Base-by-base conservation (phyloP, 805 yeast genomes). In the Pichia cabralensis region DNA sequence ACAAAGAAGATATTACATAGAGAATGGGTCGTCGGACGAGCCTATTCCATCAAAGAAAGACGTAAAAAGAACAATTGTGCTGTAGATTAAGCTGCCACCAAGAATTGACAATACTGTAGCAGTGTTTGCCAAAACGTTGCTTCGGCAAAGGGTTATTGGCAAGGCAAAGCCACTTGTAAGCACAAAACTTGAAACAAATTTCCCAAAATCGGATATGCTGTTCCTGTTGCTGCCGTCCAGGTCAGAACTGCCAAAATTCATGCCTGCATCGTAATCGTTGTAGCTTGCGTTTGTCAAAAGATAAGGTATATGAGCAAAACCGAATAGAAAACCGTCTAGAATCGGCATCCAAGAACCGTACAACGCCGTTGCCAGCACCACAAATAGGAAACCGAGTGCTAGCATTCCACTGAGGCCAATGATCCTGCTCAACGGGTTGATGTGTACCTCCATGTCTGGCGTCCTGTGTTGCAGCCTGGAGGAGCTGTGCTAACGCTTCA, bases 341-440 rank as follows among this genome's bases (percentile, higher is more conserved):
- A 89, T 67, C 24, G 98, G 97, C 49, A 80, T 75, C 94, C 96
- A 92, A 56, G 85, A 86, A 31, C 83, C 81, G 61, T 74, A 84
- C 10, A 92, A 65, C 3, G 92, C 89, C 34, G 95, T 86, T 30
- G 95, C 85, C 22, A 92, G 65, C 18, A 89, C 82, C 28, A 88
- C 85, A 43, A 92, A 64, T 23, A 92, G 71, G 49, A 89, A 89
- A 6, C 98, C 98, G 45, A 85, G 69, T 1, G 97, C 92, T 21
- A 89, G 67, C 30, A 88, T 76, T 26, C 77, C 67, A 12, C 92
- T 73, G 14, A 84, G 72, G 12, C 80, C 78, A 29, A 84, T 80
- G 48, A 85, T 80, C 50, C 76, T 79, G 37, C 83, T 80, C 42
- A 85, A 18, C 10, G 30, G 30, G 8, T 19, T 28, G 14, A 30